These are phyloP conservation scores for Aspergillus candidus DNA, from an alignment of 2,329 filamentous ascomycete species.

Conservation along the genomic window DNA sequence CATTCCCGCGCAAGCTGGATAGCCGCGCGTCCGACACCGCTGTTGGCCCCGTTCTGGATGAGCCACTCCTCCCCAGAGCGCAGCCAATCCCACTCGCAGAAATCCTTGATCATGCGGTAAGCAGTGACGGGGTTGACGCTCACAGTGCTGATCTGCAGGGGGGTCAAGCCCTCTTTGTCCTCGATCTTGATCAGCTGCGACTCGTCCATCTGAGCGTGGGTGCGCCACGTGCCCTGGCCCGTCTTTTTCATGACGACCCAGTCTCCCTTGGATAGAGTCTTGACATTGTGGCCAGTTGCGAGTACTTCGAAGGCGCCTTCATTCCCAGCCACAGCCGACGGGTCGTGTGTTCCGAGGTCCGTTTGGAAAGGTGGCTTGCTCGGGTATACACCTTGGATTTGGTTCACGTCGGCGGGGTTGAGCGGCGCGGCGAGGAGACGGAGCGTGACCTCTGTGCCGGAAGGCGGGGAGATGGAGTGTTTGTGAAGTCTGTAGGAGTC, in stretches of 20 bases:
- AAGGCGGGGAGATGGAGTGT: slow-evolving; percentile 44
- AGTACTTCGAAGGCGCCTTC: slow-evolving; percentile 93
- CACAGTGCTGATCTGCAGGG: slow-evolving; percentile 78
- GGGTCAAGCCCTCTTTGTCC: slow-evolving; percentile 62
- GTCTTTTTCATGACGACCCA: slow-evolving; percentile 87
- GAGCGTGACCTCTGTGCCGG: slow-evolving; percentile 64
- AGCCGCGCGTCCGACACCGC: slow-evolving; percentile 81
- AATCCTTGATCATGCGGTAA: slow-evolving; percentile 86
- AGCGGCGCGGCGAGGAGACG: slow-evolving; percentile 86
- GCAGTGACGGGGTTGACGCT: slow-evolving; percentile 91
- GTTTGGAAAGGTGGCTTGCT: slow-evolving; percentile 72
- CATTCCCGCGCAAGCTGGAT: slow-evolving; percentile 82
- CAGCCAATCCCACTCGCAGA: slow-evolving; percentile 51
- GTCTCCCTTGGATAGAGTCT: slow-evolving; percentile 66
- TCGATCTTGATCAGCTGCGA: slow-evolving; percentile 62
- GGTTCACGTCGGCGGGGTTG: slow-evolving; percentile 97
- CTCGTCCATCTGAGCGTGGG: slow-evolving; percentile 66
- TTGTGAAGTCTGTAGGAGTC: slow-evolving; percentile 36
- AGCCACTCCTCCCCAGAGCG: slow-evolving; percentile 75
- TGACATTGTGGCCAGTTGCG: slow-evolving; percentile 56
- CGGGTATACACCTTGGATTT: slow-evolving; percentile 94
- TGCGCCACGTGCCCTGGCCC: slow-evolving; percentile 90
- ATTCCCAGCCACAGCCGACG: slow-evolving; percentile 62
- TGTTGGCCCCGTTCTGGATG: slow-evolving; percentile 95
- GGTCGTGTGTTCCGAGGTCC: slow-evolving; percentile 66